Conservation (phyloP, 2,329 filamentous ascomycete genomes). For the Arthrobotrys musiformis region DNA sequence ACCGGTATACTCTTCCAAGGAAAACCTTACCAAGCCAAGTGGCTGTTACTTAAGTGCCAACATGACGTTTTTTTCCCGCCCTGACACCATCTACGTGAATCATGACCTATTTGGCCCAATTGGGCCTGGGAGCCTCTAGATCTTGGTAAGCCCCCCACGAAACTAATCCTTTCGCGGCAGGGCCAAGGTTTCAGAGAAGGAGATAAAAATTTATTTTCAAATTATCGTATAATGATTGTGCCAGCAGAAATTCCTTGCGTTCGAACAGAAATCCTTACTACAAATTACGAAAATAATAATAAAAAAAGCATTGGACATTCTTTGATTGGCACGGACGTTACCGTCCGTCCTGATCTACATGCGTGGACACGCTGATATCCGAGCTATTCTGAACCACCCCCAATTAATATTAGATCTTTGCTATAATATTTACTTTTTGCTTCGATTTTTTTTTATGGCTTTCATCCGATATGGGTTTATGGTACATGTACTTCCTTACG, state of each 20-base stretch:
- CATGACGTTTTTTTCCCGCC: neutral
- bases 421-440: too few species aligned
- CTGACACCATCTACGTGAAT: neutral
- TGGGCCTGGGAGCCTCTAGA: neutral
- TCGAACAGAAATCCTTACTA: neutral
- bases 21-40: neutral
- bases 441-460: neutral
- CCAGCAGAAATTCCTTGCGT: neutral
- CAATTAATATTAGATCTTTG: too few species aligned
- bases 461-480: neutral
- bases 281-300: too few species aligned
- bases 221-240: neutral
- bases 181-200: neutral
- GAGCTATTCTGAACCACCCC: too few species aligned
- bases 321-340: neutral
- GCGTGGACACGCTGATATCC: neutral
- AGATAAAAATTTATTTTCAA: neutral
- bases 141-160: neutral
- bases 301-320: neutral
- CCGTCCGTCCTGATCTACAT: neutral
- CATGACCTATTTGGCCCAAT: neutral
- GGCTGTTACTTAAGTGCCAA: neutral
- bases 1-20: neutral
- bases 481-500: neutral
- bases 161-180: neutral